A percentile compares a stretch with the other conserved stretches of the same genome.
phyloP scores from a whole-genome alignment of 2,329 filamentous ascomycete species.

The Alternaria sp. region DNA sequence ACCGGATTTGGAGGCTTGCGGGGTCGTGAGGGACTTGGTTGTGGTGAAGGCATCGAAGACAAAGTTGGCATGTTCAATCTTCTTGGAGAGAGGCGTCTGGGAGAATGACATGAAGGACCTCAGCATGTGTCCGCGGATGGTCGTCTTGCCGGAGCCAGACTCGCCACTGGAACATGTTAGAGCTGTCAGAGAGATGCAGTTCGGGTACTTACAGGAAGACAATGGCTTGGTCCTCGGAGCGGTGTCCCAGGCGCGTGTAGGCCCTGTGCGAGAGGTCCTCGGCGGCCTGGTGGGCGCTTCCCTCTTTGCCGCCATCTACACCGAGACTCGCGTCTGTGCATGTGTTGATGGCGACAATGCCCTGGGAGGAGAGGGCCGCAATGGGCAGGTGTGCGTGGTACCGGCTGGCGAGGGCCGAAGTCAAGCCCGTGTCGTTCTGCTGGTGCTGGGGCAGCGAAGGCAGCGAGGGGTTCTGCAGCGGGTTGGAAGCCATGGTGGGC shows the following conservation, averaged over 20 bases:
- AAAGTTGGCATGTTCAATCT: constrained; percentile 91
- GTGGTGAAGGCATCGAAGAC: constrained; percentile 96
- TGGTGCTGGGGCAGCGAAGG: constrained; percentile 85
- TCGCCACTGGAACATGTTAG: constrained; percentile 70
- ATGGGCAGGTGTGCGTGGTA: constrained; percentile 93
- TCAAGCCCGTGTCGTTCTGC: constrained; percentile 79
- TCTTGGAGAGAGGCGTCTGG: constrained; percentile 89
- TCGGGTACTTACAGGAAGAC: constrained; percentile 79
- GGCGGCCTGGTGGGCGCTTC: constrained; percentile 88
- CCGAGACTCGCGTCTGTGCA: constrained; percentile 89
- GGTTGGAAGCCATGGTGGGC: constrained; percentile 65
- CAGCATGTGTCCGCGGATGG: constrained; percentile 85
- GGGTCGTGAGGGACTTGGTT: constrained; percentile 94
- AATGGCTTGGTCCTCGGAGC: constrained; percentile 91
- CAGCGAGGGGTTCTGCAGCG: constrained; percentile 74
- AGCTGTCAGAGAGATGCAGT: neutral
- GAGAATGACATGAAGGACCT: constrained; percentile 87
- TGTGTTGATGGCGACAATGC: constrained; percentile 89
- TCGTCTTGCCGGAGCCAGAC: constrained; percentile 95
- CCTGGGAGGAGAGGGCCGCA: constrained; percentile 87
- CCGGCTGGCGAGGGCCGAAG: constrained; percentile 81
- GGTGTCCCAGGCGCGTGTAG: constrained; percentile 81
- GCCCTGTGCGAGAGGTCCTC: constrained; percentile 90
- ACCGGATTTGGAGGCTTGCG: constrained; percentile 93
- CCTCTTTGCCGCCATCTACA: constrained; percentile 87